Base-by-base conservation (phyloP, 495 filamentous ascomycete genomes). In the Coniosporium apollinis region DNA sequence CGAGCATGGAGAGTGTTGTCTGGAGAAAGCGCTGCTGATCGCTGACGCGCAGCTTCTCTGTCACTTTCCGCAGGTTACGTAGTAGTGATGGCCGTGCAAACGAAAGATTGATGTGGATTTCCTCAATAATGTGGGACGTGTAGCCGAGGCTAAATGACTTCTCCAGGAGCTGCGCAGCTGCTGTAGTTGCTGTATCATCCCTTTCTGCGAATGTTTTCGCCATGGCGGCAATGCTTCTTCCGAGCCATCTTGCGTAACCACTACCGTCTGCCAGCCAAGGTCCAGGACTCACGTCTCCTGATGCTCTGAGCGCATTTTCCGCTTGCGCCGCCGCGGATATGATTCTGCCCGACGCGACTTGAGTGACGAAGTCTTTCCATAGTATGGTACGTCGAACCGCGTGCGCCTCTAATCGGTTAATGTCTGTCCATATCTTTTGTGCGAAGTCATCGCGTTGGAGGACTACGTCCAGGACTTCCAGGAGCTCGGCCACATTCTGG, bases 311-410 rank as follows among this genome's bases (percentile, higher is more conserved):
- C 29, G 75, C 47, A 29, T 69, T 63, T 17, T 76, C 65, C n/a
- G 79, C 82, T 56, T 94, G 81, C 9, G 84, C 83, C 22, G 72
- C 66, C 31, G 71, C 50, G 0, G 79, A 75, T 10, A 91, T 46
- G 15, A 94, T 55, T 44, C 69, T 79, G 18, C 86, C 77, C 28
- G 74, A 69, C 9, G 72, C 78, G 30, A 86, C 55, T 21, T 86
- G 66, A 15, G 49, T 70, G 22, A 70, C 49, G 37, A 72, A 56
- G 43, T 84, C 79, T 48, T 67, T 73, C 81, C 79, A 83, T 7
- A 70, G 50, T 19, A 72, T 42, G 28, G 51, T 61, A 42, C 60
- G 66, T 40, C 52, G 61, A 19, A 52, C 49, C 21, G 44, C 22
- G 34, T 56, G 59, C 8, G 36, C 39, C 30, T 54, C 55, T 11